phyloP scores from a whole-genome alignment of 345 rosid species.

The Rubroshorea leprosula region DNA sequence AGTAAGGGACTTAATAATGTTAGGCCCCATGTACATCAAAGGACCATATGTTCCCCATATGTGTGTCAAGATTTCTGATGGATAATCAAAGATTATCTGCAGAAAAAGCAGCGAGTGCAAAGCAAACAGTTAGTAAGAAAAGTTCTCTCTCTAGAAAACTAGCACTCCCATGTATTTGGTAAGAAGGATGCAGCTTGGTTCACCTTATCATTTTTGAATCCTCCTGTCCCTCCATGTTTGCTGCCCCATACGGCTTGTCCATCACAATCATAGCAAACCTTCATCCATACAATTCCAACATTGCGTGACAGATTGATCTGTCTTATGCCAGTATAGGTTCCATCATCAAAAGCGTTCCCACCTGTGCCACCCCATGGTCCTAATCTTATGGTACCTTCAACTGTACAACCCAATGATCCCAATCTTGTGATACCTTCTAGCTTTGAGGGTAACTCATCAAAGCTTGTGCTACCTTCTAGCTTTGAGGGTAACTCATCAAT shows the following conservation, averaged over 20 bases:
- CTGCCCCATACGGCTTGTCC: constrained; percentile 85
- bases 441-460: no score
- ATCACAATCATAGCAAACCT: constrained; percentile 58
- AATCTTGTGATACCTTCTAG: no score
- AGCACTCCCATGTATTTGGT: neutral
- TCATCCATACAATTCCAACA: constrained; percentile 57
- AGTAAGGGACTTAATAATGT: constrained; percentile 51
- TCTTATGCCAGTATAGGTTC: constrained; percentile 49
- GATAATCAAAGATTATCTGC: constrained; percentile 71
- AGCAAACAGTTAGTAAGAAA: neutral
- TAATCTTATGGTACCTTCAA: neutral
- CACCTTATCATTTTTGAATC: constrained; percentile 65
- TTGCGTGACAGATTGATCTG: constrained; percentile 64
- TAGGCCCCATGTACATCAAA: constrained; percentile 72
- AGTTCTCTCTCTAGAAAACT: neutral
- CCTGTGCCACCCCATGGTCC: neutral
- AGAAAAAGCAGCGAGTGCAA: neutral
- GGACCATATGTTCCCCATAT: constrained; percentile 58
- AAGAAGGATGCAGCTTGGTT: neutral
- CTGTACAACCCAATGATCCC: no score
- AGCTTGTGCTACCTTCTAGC: no score
- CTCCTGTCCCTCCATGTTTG: constrained; percentile 88
- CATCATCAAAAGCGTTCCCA: neutral
- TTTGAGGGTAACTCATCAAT: no score
- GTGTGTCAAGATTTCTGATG: constrained; percentile 60